These are phyloP conservation scores for Xylaria grammica DNA, from an alignment of 495 filamentous ascomycete genomes.

Conservation along the genomic window DNA sequence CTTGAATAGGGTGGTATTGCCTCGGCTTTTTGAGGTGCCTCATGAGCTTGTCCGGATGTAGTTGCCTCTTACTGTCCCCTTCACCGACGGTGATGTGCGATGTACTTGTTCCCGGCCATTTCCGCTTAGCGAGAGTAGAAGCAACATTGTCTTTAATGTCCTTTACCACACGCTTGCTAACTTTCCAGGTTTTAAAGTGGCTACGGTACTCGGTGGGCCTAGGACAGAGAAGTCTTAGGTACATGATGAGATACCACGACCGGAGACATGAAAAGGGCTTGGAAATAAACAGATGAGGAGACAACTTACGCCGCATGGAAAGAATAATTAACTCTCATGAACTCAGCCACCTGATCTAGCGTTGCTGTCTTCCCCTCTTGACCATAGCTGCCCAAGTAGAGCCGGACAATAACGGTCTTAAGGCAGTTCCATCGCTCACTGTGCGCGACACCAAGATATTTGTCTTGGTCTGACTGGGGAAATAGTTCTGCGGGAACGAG, in stretches of 20 bases:
- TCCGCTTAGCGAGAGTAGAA: not conserved
- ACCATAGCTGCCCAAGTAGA: not conserved
- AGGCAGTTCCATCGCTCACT: not conserved
- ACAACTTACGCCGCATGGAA: conserved; percentile 1
- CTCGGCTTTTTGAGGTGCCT: not conserved
- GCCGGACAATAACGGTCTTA: not conserved
- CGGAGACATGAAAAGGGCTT: not conserved
- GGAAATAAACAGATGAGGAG: not conserved
- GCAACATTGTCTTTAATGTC: not conserved
- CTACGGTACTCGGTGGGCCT: not conserved
- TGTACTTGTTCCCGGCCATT: not conserved
- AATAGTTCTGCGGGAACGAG: not conserved
- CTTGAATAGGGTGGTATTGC: not conserved
- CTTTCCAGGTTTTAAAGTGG: not conserved
- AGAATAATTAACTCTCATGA: not conserved
- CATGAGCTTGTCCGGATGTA: not conserved
- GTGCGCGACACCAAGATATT: not conserved
- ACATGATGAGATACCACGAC: not conserved
- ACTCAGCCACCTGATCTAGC: not conserved
- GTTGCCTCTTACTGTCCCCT: not conserved
- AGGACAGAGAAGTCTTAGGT: not conserved
- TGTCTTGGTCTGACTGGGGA: not conserved
- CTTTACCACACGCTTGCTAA: conserved; percentile 3
- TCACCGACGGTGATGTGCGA: not conserved
- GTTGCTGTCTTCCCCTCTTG: conserved; percentile 1